Percentiles rank a stretch among this genome's conserved stretches.
Evolutionary conservation across 257 asterid genomes (phyloP).

Genomic region (Nicotiana noctiflora): DNA sequence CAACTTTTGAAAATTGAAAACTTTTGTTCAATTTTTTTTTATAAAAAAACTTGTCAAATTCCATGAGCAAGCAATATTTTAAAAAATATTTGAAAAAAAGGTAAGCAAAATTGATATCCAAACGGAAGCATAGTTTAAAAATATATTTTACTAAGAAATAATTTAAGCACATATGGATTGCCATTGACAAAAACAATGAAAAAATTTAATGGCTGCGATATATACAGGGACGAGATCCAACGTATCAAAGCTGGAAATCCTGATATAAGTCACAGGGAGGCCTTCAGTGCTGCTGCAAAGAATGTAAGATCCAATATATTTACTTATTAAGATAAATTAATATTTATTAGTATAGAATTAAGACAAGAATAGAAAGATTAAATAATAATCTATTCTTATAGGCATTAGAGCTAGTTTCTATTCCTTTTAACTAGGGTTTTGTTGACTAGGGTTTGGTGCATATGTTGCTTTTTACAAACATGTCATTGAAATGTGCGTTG

Average conservation of each 20-base stretch:
- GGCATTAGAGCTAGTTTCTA: not conserved
- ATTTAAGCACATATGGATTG: not conserved
- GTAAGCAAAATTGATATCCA: too few relatives aligned
- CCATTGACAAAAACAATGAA: not conserved
- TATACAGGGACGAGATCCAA: slow-evolving; percentile 97
- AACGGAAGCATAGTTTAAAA: too few relatives aligned
- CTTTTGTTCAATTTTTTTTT: too few relatives aligned
- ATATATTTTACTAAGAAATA: too few relatives aligned
- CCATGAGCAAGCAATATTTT: too few relatives aligned
- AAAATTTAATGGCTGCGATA: not conserved
- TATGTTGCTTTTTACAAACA: not conserved
- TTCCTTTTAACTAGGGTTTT: slow-evolving; percentile 16
- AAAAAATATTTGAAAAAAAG: too few relatives aligned
- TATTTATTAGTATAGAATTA: not conserved
- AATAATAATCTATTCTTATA: not conserved
- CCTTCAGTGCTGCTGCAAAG: slow-evolving; percentile 99
- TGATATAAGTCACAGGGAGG: slow-evolving; percentile 99
- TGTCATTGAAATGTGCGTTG: slow-evolving; percentile 7
- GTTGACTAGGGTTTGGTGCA: slow-evolving; percentile 1
- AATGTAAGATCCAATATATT: slow-evolving; percentile 48
- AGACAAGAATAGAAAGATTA: not conserved
- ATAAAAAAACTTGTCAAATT: too few relatives aligned
- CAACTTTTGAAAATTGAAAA: too few relatives aligned
- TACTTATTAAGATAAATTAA: not conserved
- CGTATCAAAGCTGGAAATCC: slow-evolving; percentile 99